phyloP scores from a whole-genome alignment of 2,329 filamentous ascomycete genomes.

The Colletotrichum gloeosporioides region DNA sequence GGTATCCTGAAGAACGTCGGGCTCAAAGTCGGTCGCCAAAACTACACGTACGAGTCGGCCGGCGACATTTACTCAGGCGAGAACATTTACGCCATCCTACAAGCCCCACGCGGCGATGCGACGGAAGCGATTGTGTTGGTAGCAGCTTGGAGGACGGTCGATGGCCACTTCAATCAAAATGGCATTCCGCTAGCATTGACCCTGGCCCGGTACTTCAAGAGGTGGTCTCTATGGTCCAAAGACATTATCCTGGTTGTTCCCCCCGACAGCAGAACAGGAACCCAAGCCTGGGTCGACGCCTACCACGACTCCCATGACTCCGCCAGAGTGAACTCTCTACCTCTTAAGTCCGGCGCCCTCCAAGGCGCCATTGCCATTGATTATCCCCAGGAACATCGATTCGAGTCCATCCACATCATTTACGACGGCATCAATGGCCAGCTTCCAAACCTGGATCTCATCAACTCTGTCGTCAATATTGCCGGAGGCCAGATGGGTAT shows the following conservation, averaged over 20 bases:
- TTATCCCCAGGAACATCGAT: conserved; percentile 83
- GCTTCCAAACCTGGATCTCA: conserved; percentile 91
- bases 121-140: conserved; percentile 96
- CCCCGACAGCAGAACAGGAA: conserved; percentile 86
- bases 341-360: conserved; percentile 90
- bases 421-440: conserved; percentile 98
- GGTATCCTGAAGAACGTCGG: conserved; percentile 79
- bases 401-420: conserved; percentile 86
- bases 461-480: conserved; percentile 92
- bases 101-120: conserved; percentile 92
- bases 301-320: conserved; percentile 91
- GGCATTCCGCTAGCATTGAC: conserved; percentile 88
- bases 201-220: conserved; percentile 92
- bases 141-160: conserved; percentile 85
- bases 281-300: conserved; percentile 96
- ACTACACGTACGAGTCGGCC: conserved; percentile 83
- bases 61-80: conserved; percentile 78
- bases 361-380: conserved; percentile 95
- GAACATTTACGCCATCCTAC: conserved; percentile 92
- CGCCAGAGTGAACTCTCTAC: conserved; percentile 72
- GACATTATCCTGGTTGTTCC: conserved; percentile 94
- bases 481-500: conserved; percentile 93
- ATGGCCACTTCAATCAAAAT: conserved; percentile 80
- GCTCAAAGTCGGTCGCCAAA: conserved; percentile 86
- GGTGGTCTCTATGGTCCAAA: conserved; percentile 98